Conservation (phyloP, 1,139 yeast genomes). For the Geotrichum fermentans region DNA sequence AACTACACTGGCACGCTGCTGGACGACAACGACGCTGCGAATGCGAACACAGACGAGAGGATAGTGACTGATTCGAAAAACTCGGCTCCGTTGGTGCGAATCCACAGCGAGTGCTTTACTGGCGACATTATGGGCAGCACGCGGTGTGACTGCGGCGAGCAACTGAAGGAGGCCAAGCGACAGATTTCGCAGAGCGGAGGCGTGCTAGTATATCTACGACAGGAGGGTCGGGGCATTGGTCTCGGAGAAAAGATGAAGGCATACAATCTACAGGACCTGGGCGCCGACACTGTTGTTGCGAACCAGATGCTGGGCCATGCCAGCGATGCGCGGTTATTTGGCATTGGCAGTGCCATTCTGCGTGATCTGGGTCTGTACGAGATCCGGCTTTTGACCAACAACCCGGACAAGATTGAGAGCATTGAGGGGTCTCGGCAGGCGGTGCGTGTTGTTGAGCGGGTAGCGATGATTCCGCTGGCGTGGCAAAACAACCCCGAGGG, state of each 20-base stretch:
- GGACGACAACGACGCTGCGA: slow-evolving; percentile 42
- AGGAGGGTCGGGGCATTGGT: slow-evolving; percentile 98
- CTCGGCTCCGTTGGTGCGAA: slow-evolving; percentile 56
- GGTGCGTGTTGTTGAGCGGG: slow-evolving; percentile 73
- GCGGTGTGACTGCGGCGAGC: slow-evolving; percentile 98
- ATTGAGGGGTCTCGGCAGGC: slow-evolving; percentile 77
- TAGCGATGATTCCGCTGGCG: slow-evolving; percentile 94
- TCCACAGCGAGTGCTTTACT: slow-evolving; percentile 96
- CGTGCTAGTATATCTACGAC: slow-evolving; percentile 90
- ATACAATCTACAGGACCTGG: slow-evolving; percentile 91
- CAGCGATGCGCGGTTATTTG: slow-evolving; percentile 93
- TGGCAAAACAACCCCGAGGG: slow-evolving; percentile 69
- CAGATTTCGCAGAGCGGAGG: slow-evolving; percentile 87
- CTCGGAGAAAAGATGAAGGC: slow-evolving; percentile 95
- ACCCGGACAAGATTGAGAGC: slow-evolving; percentile 93
- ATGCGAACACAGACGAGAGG: neutral
- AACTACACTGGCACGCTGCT: slow-evolving; percentile 85
- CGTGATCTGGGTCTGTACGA: slow-evolving; percentile 71
- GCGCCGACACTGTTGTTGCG: slow-evolving; percentile 98
- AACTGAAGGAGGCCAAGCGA: slow-evolving; percentile 95
- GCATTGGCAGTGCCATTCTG: slow-evolving; percentile 88
- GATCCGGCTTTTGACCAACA: slow-evolving; percentile 80
- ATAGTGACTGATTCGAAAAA: neutral
- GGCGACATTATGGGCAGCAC: slow-evolving; percentile 99
- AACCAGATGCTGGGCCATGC: slow-evolving; percentile 90